Conservation (phyloP, 208 protist species). For the Trichomonas tenax region DNA sequence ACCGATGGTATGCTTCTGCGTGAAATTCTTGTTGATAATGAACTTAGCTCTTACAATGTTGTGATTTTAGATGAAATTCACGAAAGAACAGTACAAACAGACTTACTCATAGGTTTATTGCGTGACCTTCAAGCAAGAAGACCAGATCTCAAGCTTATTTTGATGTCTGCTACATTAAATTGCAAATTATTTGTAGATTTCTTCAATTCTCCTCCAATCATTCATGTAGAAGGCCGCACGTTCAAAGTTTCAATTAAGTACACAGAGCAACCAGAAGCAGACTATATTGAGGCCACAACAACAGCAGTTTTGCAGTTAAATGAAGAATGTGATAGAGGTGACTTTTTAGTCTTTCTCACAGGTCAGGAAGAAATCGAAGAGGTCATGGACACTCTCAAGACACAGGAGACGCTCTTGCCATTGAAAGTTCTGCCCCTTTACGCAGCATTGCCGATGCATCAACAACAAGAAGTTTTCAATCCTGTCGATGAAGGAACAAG, state of each 20-base stretch:
- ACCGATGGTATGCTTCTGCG: constrained; percentile 55
- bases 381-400: background rate
- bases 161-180: constrained; percentile 33
- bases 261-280: constrained; percentile 25
- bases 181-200: constrained; percentile 69
- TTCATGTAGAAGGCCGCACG: constrained; percentile 37
- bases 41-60: constrained; percentile 69
- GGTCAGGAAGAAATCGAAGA: constrained; percentile 58
- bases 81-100: constrained; percentile 64
- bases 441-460: constrained; percentile 25
- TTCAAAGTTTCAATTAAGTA: constrained; percentile 41
- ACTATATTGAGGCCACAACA: constrained; percentile 41
- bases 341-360: constrained; percentile 55
- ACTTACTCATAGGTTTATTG: constrained; percentile 68
- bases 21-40: constrained; percentile 56
- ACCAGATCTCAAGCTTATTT: constrained; percentile 27
- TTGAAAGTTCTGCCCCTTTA: constrained; percentile 30
- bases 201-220: constrained; percentile 70
- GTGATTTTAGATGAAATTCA: constrained; percentile 99
- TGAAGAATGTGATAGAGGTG: constrained; percentile 33
- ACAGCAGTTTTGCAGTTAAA: constrained; percentile 41
- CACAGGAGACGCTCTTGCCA: background rate
- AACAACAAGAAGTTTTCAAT: constrained; percentile 33
- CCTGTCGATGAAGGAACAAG: constrained; percentile 20
- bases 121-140: constrained; percentile 6